Percentiles rank a stretch among this genome's conserved stretches.
phyloP scores from a whole-genome alignment of 495 filamentous ascomycete species.

The Trichoderma parareesei region DNA sequence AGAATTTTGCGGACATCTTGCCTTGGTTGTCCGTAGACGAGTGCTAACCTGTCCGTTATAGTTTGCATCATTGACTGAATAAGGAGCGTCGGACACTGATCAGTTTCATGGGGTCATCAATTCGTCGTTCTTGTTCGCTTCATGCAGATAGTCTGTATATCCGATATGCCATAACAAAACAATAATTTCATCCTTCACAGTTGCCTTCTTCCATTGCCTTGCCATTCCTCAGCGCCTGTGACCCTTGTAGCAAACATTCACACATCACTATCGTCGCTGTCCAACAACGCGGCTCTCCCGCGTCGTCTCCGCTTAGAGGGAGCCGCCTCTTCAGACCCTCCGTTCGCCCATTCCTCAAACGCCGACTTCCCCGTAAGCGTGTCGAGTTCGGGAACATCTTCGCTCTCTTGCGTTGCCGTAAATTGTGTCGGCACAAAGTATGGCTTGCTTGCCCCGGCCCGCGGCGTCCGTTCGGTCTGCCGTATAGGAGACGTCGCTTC shows the following conservation, averaged over 20 bases:
- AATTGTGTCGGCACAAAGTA: constrained; percentile 4
- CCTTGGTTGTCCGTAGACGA: not conserved
- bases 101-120: not conserved
- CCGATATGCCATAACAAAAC: not conserved
- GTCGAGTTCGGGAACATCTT: not conserved
- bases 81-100: not conserved
- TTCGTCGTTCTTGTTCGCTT: not conserved
- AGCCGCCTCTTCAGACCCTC: not conserved
- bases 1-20: not conserved
- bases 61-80: not conserved
- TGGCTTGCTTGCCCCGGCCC: not conserved
- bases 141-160: not conserved
- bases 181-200: not conserved
- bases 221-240: not conserved
- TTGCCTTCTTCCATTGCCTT: not conserved
- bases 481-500: constrained; percentile 27
- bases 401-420: constrained; percentile 7
- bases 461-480: not conserved
- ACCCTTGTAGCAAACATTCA: not conserved
- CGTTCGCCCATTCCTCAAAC: not conserved
- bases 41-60: not conserved
- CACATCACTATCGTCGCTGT: constrained; percentile 1
- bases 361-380: not conserved
- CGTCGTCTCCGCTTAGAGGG: not conserved
- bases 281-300: not conserved